phyloP scores from a whole-genome alignment of 768 basidiomycete species.

The Ephemerocybe angulata region DNA sequence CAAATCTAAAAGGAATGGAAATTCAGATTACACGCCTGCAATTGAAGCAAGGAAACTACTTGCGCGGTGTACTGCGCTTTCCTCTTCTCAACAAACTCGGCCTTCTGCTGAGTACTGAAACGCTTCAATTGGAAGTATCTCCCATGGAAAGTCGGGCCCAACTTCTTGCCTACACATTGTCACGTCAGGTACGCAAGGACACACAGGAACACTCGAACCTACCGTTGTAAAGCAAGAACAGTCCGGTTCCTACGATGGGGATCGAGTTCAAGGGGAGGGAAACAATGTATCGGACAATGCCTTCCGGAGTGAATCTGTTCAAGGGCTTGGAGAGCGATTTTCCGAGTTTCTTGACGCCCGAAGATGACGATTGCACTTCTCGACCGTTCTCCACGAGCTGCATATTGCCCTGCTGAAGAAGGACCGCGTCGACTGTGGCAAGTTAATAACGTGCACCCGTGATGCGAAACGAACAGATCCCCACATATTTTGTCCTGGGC shows the following conservation, averaged over 20 bases:
- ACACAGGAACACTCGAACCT: slow-evolving; percentile 4
- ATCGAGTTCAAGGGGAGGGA: slow-evolving; percentile 67
- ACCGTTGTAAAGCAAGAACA: slow-evolving; percentile 59
- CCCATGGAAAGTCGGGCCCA: slow-evolving; percentile 56
- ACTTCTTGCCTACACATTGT: slow-evolving; percentile 29
- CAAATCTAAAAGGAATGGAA: slow-evolving; percentile 43
- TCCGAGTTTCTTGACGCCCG: slow-evolving; percentile 42
- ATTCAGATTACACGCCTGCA: not conserved
- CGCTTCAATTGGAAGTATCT: slow-evolving; percentile 72
- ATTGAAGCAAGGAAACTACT: slow-evolving; percentile 18
- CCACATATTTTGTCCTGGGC: slow-evolving; percentile 39
- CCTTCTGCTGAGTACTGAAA: slow-evolving; percentile 38
- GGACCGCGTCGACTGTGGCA: slow-evolving; percentile 33
- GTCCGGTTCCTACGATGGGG: slow-evolving; percentile 59
- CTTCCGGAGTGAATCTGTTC: slow-evolving; percentile 39
- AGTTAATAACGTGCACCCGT: not conserved
- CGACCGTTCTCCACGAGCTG: slow-evolving; percentile 28
- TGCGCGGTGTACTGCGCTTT: slow-evolving; percentile 64
- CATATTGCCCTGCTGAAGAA: slow-evolving; percentile 33
- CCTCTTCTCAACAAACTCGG: slow-evolving; percentile 43
- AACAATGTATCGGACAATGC: slow-evolving; percentile 54
- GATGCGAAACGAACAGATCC: slow-evolving; percentile 10
- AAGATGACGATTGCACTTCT: slow-evolving; percentile 28
- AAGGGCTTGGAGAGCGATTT: slow-evolving; percentile 48
- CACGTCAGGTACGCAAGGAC: slow-evolving; percentile 4